Evolutionary conservation across 306 rosid species (phyloP), one percentile per base, ranked within the genome.

Genomic region (Oemleria cerasiformis): DNA sequence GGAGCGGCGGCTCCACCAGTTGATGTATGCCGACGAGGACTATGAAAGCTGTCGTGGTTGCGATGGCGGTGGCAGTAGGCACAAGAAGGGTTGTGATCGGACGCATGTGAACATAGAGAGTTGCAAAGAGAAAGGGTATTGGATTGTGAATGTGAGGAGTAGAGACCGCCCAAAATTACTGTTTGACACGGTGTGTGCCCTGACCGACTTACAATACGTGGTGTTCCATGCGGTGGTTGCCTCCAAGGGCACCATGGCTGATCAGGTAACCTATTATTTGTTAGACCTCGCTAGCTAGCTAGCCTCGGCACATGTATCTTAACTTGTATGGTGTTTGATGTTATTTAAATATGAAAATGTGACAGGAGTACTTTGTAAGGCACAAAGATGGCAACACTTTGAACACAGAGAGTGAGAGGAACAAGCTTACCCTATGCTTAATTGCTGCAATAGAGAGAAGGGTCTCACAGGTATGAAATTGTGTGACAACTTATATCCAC

Each of bases 371-470:
- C 41, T 95, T 78, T 57, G 78, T 95, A 67, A 79, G 88, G 71
- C 96, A 85, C 61, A 75, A 75, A 68, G 82, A 73, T 43, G 83
- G 84, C 7, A 63, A 79, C 67, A 75, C 63, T 8, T 73, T 85
- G 63, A 79, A 63, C 43, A 64, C 70, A 2, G 87, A 91, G 65
- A 72, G 73, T 40, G 92, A 95, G 68, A 86, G 85, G 73, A 81
- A 67, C 21, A 85, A 77, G 79, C 87, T 91, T 34, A 66, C 73
- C 36, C 75, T 82, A 19, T 88, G 92, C 71, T 66, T 91, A 72
- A 71, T 86, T 65, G 95, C 99, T 20, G 97, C 99, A 9, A 80
- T 89, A 53, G 99, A 88, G 77, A 84, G 99, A 12, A 86, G 99
- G 78, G 78, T 86, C 49, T 89, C 97, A 2, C 96, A 80, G 67